Evolutionary conservation across 495 filamentous ascomycete genomes (phyloP).

Genomic region (Aspergillus homomorphus): DNA sequence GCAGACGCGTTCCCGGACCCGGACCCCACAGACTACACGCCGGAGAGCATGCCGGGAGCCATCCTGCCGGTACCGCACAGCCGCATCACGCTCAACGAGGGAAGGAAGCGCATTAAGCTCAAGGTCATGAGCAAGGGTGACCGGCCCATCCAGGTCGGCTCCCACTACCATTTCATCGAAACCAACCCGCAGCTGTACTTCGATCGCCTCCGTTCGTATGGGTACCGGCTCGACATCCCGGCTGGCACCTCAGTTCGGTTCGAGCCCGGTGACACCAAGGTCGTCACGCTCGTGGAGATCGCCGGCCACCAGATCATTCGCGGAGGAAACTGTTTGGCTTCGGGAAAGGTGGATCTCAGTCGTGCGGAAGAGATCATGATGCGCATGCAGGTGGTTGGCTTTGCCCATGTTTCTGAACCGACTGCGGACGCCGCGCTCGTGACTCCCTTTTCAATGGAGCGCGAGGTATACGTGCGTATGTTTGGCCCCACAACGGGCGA

Average conservation of each 20-base stretch:
- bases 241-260: conserved; percentile 93
- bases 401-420: conserved; percentile 71
- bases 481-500: conserved; percentile 93
- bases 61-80: conserved; percentile 67
- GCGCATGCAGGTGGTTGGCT: conserved; percentile 66
- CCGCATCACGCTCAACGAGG: conserved; percentile 67
- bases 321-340: conserved; percentile 79
- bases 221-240: conserved; percentile 83
- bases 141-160: conserved; percentile 87
- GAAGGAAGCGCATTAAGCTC: conserved; percentile 67
- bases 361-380: conserved; percentile 62
- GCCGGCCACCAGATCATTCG: conserved; percentile 76
- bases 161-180: conserved; percentile 96
- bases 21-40: conserved; percentile 58
- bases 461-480: conserved; percentile 77
- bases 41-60: conserved; percentile 71
- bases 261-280: conserved; percentile 91
- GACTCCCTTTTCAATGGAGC: conserved; percentile 66
- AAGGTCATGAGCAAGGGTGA: conserved; percentile 85
- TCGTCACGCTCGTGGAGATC: conserved; percentile 90
- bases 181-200: conserved; percentile 88
- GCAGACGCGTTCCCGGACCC: conserved; percentile 61
- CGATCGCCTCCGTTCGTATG: conserved; percentile 80
- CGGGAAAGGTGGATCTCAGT: conserved; percentile 62
- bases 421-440: conserved; percentile 50